A percentile compares a stretch with the other conserved stretches of the same genome.
Evolutionary conservation across 345 rosid species (phyloP).

Genomic region (Boechera divaricarpa): DNA sequence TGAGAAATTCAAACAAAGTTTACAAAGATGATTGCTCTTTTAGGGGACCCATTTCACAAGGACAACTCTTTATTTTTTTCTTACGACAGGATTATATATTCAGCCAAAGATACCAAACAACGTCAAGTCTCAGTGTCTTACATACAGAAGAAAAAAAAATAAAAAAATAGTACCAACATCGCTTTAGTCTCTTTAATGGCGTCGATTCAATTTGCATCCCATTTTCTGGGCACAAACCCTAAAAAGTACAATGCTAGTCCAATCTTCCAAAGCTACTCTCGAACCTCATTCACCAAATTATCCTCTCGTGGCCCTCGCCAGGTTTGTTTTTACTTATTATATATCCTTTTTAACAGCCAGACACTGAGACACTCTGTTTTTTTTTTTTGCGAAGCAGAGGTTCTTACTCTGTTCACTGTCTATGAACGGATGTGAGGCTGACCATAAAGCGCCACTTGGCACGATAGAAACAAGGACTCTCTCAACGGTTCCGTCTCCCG

Average conservation of each 20-base stretch:
- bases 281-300: slow-evolving; percentile 26
- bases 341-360: background rate
- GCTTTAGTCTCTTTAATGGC: slow-evolving; percentile 25
- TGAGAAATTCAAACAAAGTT: background rate
- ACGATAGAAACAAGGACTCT: slow-evolving; percentile 60
- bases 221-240: slow-evolving; percentile 30
- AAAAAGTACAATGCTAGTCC: slow-evolving; percentile 6
- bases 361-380: background rate
- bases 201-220: slow-evolving; percentile 24
- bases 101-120: background rate
- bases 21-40: no score
- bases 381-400: slow-evolving; percentile 40
- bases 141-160: background rate
- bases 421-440: slow-evolving; percentile 79
- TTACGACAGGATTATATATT: background rate
- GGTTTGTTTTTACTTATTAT: slow-evolving; percentile 33
- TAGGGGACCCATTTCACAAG: background rate
- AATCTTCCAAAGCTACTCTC: slow-evolving; percentile 19
- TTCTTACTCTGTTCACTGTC: slow-evolving; percentile 49
- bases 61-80: background rate
- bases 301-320: slow-evolving; percentile 28
- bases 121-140: background rate
- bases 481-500: slow-evolving; percentile 55
- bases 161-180: background rate
- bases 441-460: slow-evolving; percentile 53